Percentiles rank a stretch among this genome's conserved stretches.
Evolutionary conservation across 257 asterid genomes (phyloP).

Genomic region (Jacaranda mimosifolia): DNA sequence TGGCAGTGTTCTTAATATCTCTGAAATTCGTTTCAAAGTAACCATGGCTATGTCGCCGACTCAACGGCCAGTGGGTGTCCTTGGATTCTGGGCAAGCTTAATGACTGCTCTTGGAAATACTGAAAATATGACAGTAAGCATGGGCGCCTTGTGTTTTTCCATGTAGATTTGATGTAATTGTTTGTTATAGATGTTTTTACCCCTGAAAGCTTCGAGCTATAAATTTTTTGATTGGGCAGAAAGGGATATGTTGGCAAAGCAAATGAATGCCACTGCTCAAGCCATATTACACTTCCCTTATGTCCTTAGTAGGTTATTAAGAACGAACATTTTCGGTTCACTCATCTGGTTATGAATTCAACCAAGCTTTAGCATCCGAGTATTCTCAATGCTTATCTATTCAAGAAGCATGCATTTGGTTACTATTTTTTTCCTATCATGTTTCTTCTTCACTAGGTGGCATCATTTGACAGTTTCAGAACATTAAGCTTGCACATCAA

Average conservation of each 20-base stretch:
- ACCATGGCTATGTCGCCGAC: constrained; percentile 99
- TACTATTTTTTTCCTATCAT: not conserved
- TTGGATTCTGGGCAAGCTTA: constrained; percentile 99
- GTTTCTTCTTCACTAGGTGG: not conserved
- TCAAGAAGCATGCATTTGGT: not conserved
- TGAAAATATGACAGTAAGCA: constrained; percentile 97
- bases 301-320: constrained; percentile 15
- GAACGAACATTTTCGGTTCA: not conserved
- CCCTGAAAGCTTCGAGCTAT: constrained; percentile 29
- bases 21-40: constrained; percentile 92
- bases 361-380: constrained; percentile 5
- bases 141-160: constrained; percentile 25
- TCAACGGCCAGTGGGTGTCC: constrained; percentile 99
- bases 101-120: constrained; percentile 99
- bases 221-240: constrained; percentile 15
- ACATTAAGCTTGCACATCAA: not conserved
- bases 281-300: constrained; percentile 13
- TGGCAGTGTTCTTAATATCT: constrained; percentile 90
- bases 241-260: not conserved
- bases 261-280: constrained; percentile 18
- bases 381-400: constrained; percentile 4
- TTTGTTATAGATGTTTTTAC: constrained; percentile 8
- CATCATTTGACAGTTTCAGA: constrained; percentile 23
- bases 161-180: constrained; percentile 15
- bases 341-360: constrained; percentile 31